These are phyloP conservation scores for Fusarium liriodendri DNA, from an alignment of 2,329 filamentous ascomycete species.

Conservation along the genomic window DNA sequence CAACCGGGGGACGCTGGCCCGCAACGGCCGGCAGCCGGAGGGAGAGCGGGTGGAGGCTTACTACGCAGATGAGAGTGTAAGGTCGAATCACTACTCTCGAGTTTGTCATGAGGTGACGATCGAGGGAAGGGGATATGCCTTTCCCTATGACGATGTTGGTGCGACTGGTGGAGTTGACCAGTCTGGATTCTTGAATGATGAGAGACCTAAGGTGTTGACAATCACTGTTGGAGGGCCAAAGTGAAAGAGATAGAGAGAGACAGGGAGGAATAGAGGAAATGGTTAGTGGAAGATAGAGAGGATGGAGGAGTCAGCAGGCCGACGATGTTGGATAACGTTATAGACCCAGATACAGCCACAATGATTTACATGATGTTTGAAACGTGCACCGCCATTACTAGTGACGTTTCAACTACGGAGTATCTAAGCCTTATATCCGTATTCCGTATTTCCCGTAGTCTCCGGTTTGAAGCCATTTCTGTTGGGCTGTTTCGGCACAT, in stretches of 20 bases:
- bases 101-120: constrained; percentile 71
- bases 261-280: too few relatives aligned
- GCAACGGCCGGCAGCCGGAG: constrained; percentile 63
- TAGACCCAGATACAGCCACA: neutral
- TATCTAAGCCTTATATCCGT: neutral
- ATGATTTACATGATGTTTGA: neutral
- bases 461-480: neutral
- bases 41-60: constrained; percentile 61
- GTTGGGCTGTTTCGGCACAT: neutral
- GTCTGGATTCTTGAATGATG: constrained; percentile 70
- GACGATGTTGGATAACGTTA: neutral
- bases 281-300: neutral
- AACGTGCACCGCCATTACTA: neutral
- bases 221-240: constrained; percentile 63
- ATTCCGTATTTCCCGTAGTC: neutral
- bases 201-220: constrained; percentile 64
- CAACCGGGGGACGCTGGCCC: constrained; percentile 77
- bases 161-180: constrained; percentile 66
- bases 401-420: neutral
- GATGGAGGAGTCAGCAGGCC: neutral
- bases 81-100: constrained; percentile 76
- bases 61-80: constrained; percentile 56
- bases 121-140: constrained; percentile 74
- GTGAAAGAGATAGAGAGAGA: neutral
- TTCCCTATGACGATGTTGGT: constrained; percentile 77